Percentiles rank a stretch among this genome's conserved stretches.
Conservation (phyloP, 139 green algal species). For the Auxenochlorella pyrenoidosa region DNA sequence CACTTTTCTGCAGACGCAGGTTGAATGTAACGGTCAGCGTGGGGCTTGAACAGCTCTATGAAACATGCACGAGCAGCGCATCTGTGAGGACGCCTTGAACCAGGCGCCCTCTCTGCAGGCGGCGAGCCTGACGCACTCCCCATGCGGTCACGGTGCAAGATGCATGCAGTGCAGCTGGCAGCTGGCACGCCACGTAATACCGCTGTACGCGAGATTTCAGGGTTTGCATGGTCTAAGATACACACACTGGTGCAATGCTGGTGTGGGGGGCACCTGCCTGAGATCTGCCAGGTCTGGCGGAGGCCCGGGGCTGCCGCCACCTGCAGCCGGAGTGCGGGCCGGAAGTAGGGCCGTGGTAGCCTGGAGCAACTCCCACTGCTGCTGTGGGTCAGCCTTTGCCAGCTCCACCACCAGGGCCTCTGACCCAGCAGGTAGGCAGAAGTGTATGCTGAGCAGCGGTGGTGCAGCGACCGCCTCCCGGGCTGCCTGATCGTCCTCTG, state of each 20-base stretch:
- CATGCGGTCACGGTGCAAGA: too few relatives aligned
- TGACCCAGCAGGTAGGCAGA: background rate
- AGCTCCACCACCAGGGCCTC: constrained; percentile 6
- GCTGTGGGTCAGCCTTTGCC: background rate
- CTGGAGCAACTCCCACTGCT: constrained; percentile 6
- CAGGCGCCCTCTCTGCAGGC: background rate
- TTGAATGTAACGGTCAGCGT: background rate
- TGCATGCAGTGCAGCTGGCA: too few relatives aligned
- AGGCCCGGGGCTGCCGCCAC: background rate
- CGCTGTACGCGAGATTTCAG: too few relatives aligned
- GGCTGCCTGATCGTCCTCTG: too few relatives aligned
- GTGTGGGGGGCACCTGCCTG: background rate
- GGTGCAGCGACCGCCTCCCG: too few relatives aligned
- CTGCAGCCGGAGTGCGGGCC: too few relatives aligned
- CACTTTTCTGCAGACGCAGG: background rate
- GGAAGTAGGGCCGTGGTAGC: background rate
- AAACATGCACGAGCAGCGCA: too few relatives aligned
- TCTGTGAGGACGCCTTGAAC: too few relatives aligned
- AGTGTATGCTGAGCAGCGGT: background rate
- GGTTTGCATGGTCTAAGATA: too few relatives aligned
- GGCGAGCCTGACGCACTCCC: background rate
- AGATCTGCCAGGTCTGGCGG: background rate
- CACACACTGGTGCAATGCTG: too few relatives aligned
- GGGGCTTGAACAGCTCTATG: background rate
- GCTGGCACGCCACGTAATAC: too few relatives aligned